Base-by-base conservation (phyloP, 2,329 filamentous ascomycete species). In the Xylariaceae sp. region DNA sequence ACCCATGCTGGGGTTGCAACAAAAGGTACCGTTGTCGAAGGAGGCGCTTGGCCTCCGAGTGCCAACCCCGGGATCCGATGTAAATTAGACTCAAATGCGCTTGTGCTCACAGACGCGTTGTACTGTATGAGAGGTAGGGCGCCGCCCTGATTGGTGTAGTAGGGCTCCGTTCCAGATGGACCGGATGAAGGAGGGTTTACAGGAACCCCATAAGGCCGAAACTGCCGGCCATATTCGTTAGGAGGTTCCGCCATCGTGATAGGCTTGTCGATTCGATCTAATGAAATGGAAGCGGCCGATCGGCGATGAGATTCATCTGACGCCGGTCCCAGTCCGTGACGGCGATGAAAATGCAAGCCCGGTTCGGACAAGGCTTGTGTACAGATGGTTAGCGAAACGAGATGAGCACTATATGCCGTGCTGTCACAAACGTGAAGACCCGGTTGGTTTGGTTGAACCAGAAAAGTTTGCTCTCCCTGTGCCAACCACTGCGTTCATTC, bases 231-330 rank as follows among this genome's bases (percentile, higher is more conserved):
- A 58, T 76, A 73, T 52, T 70, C 68, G 54, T 74, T 74, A 13
- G 73, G 71, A 60, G 74, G 74, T 52, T 76, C 73, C 45, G 76
- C 72, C 75, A 79, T 79, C 44, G 59, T 67, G 52, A 56, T 58
- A 18, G 42, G 44, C 47, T 15, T 51, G 51, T 59, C 52, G 63
- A 62, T 48, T 51, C 57, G 50, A 60, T 54, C 56, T 55, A 53
- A 59, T 53, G 15, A 6, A 15, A 47, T 4, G 15, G 13, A 30
- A 56, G 5, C n/a, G 37, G 23, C 23, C 23, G 23, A 15, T 49
- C 42, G 44, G 30, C 11, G 30, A 34, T 6, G 35, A 45, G 15
- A n/a, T 23, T 35, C 30, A 35, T 35, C 49, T 23, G 49, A 35
- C 7, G 10, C 49, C 3, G 48, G 18, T 7, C 23, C 11, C 6